Evolutionary conservation across 1,284 basidiomycete species (phyloP), one percentile per base, ranked within the genome.

Genomic region (Phaffia rhodozyma): DNA sequence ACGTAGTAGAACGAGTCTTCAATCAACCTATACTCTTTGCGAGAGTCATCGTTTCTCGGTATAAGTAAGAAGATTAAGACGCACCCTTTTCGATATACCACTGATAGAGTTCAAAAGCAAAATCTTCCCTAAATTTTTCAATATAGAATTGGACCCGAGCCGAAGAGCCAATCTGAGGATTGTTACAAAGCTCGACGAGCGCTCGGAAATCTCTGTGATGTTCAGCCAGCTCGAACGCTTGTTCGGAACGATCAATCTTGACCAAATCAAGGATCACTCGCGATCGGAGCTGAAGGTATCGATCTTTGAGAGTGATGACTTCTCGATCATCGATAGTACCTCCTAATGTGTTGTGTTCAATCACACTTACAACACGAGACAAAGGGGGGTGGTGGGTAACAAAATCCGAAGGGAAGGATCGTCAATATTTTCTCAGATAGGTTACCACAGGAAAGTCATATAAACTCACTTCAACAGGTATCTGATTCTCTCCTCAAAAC

Each of bases 31-130:
- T 13, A 20, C 0, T 29, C 27, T 23, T 32, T 60, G 61, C 66
- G 66, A 23, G 63, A 30, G 23, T 25, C 27, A 58, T 3, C 11
- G 25, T 16, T 47, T 47, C 11, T 23, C 25, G 21, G n/a, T 25
- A 29, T 7, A 60, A 21, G 48, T 3, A 27, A 49, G 30, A n/a
- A n/a, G n/a, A n/a, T n/a, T n/a, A 27, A 11, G 18, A 71, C 75
- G 61, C 55, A 76, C 78, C 76, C 43, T 78, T 73, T 55, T 80
- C 78, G 61, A 81, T 75, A 69, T 79, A 80, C 74, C 75, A 97
- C 68, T 84, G 81, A 73, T 91, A 97, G 43, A 97, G 79, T 71
- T 91, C 86, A 29, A 83, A 86, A 0, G 92, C 87, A 71, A 97
- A 99, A 29, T 83, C 83, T 54, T 90, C 83, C 60, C 86, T 83